Conservation (phyloP, 768 basidiomycete species). For the Amanita phalloides region DNA sequence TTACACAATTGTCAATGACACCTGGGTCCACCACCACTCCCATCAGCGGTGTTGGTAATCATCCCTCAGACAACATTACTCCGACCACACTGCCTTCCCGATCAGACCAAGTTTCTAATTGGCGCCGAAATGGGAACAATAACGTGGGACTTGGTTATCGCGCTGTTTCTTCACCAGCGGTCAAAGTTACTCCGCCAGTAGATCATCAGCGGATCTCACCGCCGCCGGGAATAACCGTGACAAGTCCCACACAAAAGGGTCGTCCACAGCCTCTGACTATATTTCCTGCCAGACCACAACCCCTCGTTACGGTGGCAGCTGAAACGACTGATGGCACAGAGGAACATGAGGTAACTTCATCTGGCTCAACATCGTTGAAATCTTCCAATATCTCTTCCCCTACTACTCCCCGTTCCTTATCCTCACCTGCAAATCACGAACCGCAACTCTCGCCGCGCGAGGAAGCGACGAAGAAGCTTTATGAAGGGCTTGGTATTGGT, state of each 20-base stretch:
- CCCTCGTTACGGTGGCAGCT: constrained; percentile 45
- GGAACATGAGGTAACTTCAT: constrained; percentile 48
- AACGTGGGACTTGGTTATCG: constrained; percentile 57
- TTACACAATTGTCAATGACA: constrained; percentile 16
- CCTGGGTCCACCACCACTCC: constrained; percentile 57
- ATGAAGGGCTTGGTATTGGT: constrained; percentile 83
- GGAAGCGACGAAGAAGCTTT: constrained; percentile 77
- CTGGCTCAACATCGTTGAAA: constrained; percentile 51
- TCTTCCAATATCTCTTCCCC: constrained; percentile 49
- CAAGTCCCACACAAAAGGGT: constrained; percentile 22
- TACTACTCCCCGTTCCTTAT: constrained; percentile 60
- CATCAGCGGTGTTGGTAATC: constrained; percentile 61
- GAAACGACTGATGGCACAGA: constrained; percentile 32
- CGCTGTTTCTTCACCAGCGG: constrained; percentile 48
- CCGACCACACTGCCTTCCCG: constrained; percentile 47
- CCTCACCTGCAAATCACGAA: constrained; percentile 35
- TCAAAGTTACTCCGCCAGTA: constrained; percentile 62
- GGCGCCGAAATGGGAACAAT: constrained; percentile 71
- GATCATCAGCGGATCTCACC: constrained; percentile 43
- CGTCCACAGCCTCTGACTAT: constrained; percentile 67
- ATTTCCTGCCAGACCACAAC: constrained; percentile 36
- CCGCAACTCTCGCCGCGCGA: constrained; percentile 74
- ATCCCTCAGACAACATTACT: constrained; percentile 28
- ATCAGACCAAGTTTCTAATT: constrained; percentile 69
- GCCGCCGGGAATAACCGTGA: constrained; percentile 24